A percentile compares a stretch with the other conserved stretches of the same genome.
These are phyloP conservation scores for Tylopilus sp. DNA, from an alignment of 1,284 basidiomycete species.

Conservation along the genomic window DNA sequence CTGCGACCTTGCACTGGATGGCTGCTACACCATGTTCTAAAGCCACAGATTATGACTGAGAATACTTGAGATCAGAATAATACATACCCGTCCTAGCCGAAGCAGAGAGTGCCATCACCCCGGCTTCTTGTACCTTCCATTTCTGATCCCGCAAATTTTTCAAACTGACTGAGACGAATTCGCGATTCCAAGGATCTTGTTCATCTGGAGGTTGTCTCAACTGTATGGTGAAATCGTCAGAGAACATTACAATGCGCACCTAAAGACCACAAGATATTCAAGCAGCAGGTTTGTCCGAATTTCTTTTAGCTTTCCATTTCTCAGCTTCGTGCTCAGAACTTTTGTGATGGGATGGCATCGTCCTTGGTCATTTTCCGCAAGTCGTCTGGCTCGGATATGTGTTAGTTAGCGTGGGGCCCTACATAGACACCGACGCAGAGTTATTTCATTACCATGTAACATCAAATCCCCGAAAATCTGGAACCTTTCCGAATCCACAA, in stretches of 20 bases:
- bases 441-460: constrained; percentile 25
- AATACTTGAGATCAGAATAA: background rate
- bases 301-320: constrained; percentile 22
- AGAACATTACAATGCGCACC: constrained; percentile 14
- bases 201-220: constrained; percentile 12
- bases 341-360: constrained; percentile 23
- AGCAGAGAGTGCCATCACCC: constrained; percentile 35
- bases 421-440: too few species aligned
- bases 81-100: constrained; percentile 31
- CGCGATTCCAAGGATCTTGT: constrained; percentile 7
- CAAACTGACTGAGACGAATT: constrained; percentile 27
- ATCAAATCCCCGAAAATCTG: constrained; percentile 39
- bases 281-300: constrained; percentile 33
- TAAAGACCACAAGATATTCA: constrained; percentile 32
- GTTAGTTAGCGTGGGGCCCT: background rate
- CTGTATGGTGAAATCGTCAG: background rate
- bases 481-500: constrained; percentile 40
- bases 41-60: background rate
- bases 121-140: constrained; percentile 39
- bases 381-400: constrained; percentile 24
- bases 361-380: constrained; percentile 23
- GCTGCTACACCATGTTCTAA: constrained; percentile 27
- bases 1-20: constrained; percentile 17
- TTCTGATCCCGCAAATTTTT: background rate
- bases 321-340: constrained; percentile 31